Percentiles rank a stretch among this genome's conserved stretches.
Evolutionary conservation across 106 monocot species (phyloP).

Genomic region (Ottelia alismoides): DNA sequence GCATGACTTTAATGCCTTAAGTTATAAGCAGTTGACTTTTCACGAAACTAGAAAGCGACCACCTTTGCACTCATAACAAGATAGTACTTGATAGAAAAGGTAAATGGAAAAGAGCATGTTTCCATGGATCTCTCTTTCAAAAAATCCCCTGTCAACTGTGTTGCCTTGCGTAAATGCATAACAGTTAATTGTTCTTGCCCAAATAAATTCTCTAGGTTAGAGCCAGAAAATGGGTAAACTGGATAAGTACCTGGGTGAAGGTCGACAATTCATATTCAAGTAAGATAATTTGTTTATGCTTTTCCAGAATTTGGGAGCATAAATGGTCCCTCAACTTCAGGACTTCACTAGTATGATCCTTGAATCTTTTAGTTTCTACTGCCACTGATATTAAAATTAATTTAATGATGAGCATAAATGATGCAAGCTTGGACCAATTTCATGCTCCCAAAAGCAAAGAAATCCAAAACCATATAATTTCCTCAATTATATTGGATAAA

Average conservation of each 20-base stretch:
- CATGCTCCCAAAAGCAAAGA: not conserved
- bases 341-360: constrained; percentile 25
- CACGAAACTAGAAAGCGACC: too few species aligned
- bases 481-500: too few species aligned
- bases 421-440: not conserved
- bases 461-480: too few species aligned
- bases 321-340: constrained; percentile 13
- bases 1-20: too few species aligned
- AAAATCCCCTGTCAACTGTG: too few species aligned
- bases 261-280: constrained; percentile 34
- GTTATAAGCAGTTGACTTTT: too few species aligned
- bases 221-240: not conserved
- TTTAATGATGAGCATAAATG: not conserved
- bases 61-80: too few species aligned
- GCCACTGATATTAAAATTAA: constrained; percentile 17
- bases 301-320: constrained; percentile 28
- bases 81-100: too few species aligned
- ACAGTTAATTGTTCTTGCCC: too few species aligned
- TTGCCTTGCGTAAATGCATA: too few species aligned
- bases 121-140: too few species aligned
- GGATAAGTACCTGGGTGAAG: constrained; percentile 34
- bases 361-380: constrained; percentile 22
- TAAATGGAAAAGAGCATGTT: too few species aligned
- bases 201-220: not conserved
- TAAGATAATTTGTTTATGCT: constrained; percentile 31